Conservation (phyloP, 768 basidiomycete species). For the Termitomyces sp. region DNA sequence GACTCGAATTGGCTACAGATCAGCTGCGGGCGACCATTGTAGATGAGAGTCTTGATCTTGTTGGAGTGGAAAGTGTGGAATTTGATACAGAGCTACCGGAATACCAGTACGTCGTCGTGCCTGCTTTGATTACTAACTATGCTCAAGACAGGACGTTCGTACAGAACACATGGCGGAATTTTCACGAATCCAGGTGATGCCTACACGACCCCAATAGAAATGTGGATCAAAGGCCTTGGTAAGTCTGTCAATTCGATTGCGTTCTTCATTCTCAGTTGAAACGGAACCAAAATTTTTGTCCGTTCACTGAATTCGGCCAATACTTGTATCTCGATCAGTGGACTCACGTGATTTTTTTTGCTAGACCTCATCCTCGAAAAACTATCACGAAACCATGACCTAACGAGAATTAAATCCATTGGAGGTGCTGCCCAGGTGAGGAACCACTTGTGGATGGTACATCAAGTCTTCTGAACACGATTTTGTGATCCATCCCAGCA, state of each 20-base stretch:
- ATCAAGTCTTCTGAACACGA: not conserved
- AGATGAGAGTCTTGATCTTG: constrained; percentile 75
- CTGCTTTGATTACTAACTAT: not conserved
- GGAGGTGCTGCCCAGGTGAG: constrained; percentile 73
- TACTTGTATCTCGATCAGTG: constrained; percentile 24
- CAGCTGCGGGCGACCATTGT: constrained; percentile 79
- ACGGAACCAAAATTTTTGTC: constrained; percentile 61
- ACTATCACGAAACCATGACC: constrained; percentile 61
- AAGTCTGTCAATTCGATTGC: constrained; percentile 23
- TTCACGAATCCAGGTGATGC: constrained; percentile 85
- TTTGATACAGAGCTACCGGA: constrained; percentile 77
- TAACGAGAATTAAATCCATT: constrained; percentile 66
- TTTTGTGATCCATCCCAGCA: constrained; percentile 32
- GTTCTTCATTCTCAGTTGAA: constrained; percentile 17
- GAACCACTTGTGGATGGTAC: not conserved
- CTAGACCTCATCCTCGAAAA: constrained; percentile 77
- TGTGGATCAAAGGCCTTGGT: constrained; percentile 89
- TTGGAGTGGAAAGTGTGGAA: constrained; percentile 78
- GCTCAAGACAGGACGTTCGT: constrained; percentile 10
- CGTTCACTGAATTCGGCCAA: constrained; percentile 19
- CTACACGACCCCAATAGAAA: constrained; percentile 83
- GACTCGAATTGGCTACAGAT: constrained; percentile 81
- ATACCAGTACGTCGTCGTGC: constrained; percentile 59
- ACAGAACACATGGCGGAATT: constrained; percentile 79
- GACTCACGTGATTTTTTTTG: constrained; percentile 19